Evolutionary conservation across 2,329 filamentous ascomycete species (phyloP), one percentile per base, ranked within the genome.

Genomic region (Aspergillus sp.): DNA sequence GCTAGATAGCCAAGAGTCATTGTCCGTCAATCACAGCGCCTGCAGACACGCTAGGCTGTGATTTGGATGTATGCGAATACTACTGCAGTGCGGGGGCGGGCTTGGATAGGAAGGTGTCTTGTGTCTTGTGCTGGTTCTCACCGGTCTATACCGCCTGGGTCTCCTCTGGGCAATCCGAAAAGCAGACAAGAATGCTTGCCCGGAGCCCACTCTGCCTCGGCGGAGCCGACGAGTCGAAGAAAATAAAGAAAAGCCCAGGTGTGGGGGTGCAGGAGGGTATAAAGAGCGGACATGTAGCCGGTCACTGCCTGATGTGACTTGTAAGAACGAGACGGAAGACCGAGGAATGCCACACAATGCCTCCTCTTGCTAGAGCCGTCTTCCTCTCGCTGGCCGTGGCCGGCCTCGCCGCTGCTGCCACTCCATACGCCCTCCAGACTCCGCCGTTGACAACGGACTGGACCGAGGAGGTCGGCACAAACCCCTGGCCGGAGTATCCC

Each of bases 401-500:
- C 15, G 54, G 51, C 17, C 34, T 56, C 19, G 40, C 58, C 12
- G 15, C 41, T 8, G 48, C 59, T 37, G 51, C 49, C 9, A 54
- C 57, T 9, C 70, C 62, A 2, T 77, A 83, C 72, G 58, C 70
- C 33, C 64, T 71, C 3, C 71, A 79, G 47, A 58, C 70, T 27
- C 75, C 76, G n/a, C 77, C 77, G 4, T 64, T 79, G 47, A 73
- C 71, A 13, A 80, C 77, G 1, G 65, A 69, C 9, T 82, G 79
- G 79, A 82, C 79, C 0, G 68, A 74, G 37, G 69, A 76, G 22
- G 78, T 80, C 5, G 79, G 79, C 15, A 80, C 74, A 1, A 71
- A 77, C 49, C 79, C 79, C 0, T 82, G 79, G 79, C 77, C 78
- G 7, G 78, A 81, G 55, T 80, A 81, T 61, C 79, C 79, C 9